phyloP scores from a whole-genome alignment of 129 eudicot genomes.

The Chrysanthemum seticuspe region DNA sequence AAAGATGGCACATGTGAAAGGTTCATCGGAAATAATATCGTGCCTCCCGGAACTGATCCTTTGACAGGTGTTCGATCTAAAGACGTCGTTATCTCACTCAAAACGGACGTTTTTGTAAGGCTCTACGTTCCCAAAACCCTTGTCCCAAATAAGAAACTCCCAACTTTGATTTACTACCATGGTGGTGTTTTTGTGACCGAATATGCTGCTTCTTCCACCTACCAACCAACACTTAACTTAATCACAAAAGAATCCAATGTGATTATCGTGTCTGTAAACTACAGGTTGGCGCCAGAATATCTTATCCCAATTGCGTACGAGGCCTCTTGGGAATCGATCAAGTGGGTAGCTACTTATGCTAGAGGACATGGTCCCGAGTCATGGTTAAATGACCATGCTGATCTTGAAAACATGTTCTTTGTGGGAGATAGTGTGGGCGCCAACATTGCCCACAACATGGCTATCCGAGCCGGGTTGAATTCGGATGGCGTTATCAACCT shows the following conservation, averaged over 20 bases:
- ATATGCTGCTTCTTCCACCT: slow-evolving; percentile 26
- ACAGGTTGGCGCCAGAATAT: slow-evolving; percentile 44
- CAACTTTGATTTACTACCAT: slow-evolving; percentile 37
- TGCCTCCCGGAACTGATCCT: background rate
- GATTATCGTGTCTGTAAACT: slow-evolving; percentile 33
- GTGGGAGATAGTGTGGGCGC: slow-evolving; percentile 55
- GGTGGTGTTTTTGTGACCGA: slow-evolving; percentile 40
- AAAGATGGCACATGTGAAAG: slow-evolving; percentile 16
- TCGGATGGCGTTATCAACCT: background rate
- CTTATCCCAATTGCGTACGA: slow-evolving; percentile 34
- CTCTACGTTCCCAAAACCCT: slow-evolving; percentile 15
- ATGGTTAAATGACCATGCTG: slow-evolving; percentile 43
- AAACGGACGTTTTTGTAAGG: background rate
- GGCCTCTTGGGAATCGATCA: slow-evolving; percentile 46
- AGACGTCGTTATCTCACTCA: slow-evolving; percentile 5
- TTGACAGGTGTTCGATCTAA: slow-evolving; percentile 6
- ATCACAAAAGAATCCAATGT: slow-evolving; percentile 30
- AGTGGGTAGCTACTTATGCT: slow-evolving; percentile 44
- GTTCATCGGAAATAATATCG: background rate
- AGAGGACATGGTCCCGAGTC: slow-evolving; percentile 25
- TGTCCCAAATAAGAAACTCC: background rate
- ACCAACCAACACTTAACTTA: slow-evolving; percentile 33
- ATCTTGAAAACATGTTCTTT: slow-evolving; percentile 35
- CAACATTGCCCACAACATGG: slow-evolving; percentile 42
- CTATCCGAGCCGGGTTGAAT: slow-evolving; percentile 30